A percentile compares a stretch with the other conserved stretches of the same genome.
Conservation (phyloP, 768 basidiomycete genomes). For the Collybia sp. region DNA sequence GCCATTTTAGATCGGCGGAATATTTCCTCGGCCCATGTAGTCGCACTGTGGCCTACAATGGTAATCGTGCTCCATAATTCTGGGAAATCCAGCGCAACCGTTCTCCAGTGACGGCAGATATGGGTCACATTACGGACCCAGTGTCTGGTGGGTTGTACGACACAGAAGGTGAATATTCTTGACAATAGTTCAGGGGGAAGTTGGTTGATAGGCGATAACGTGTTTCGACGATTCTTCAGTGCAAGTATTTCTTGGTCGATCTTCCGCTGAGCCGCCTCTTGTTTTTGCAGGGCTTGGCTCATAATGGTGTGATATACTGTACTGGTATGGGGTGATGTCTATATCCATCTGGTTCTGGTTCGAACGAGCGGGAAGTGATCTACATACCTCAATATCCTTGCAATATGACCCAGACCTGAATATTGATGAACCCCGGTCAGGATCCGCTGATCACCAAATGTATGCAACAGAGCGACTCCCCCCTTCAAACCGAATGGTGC, state of each 20-base stretch:
- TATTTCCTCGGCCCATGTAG: constrained; percentile 36
- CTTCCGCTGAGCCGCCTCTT: constrained; percentile 12
- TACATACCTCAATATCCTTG: too few species aligned
- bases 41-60: constrained; percentile 16
- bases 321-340: too few species aligned
- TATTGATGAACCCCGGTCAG: too few species aligned
- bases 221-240: constrained; percentile 30
- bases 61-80: constrained; percentile 34
- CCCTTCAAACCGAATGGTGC: too few species aligned
- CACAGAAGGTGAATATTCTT: constrained; percentile 29
- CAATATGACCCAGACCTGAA: too few species aligned
- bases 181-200: constrained; percentile 40
- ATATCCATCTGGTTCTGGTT: too few species aligned
- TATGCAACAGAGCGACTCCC: too few species aligned
- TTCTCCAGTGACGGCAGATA: constrained; percentile 39
- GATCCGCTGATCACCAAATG: too few species aligned
- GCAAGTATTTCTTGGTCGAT: constrained; percentile 33
- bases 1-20: constrained; percentile 39
- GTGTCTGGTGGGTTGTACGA: constrained; percentile 5
- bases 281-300: too few species aligned
- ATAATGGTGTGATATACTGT: too few species aligned
- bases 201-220: constrained; percentile 27
- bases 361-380: too few species aligned
- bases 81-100: constrained; percentile 34
- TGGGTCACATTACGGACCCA: constrained; percentile 28